Evolutionary conservation across 1,284 basidiomycete genomes (phyloP).

Genomic region (Marasmius sp.): DNA sequence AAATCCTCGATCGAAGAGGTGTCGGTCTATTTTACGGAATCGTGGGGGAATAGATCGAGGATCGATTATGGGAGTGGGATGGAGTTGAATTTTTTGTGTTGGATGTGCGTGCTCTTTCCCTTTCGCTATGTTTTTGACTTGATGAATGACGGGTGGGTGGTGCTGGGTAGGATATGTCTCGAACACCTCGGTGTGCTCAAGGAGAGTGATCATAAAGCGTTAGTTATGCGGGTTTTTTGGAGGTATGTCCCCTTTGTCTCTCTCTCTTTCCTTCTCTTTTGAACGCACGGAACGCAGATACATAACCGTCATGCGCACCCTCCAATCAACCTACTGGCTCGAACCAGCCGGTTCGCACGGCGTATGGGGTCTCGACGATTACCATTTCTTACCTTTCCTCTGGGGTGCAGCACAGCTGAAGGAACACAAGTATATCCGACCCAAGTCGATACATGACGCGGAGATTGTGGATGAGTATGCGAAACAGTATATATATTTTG

Average conservation of each 20-base stretch:
- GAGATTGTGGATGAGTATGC: constrained; percentile 95
- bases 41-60: constrained; percentile 89
- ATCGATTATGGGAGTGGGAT: constrained; percentile 99
- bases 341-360: constrained; percentile 98
- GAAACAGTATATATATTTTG: constrained; percentile 95
- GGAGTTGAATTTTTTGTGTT: constrained; percentile 97
- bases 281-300: no score
- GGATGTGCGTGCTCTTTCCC: constrained; percentile 75
- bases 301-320: constrained; percentile 83
- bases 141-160: no score
- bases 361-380: constrained; percentile 98
- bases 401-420: constrained; percentile 89
- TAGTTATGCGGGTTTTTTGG: constrained; percentile 93
- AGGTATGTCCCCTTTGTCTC: no score
- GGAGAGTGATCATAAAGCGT: constrained; percentile 68
- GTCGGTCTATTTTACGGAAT: constrained; percentile 79
- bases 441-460: constrained; percentile 89
- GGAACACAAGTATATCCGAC: constrained; percentile 89
- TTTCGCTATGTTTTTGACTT: no score
- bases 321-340: constrained; percentile 96
- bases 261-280: not conserved
- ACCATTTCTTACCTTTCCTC: constrained; percentile 94
- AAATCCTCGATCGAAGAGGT: constrained; percentile 67
- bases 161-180: constrained; percentile 86
- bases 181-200: constrained; percentile 71